Evolutionary conservation across 768 basidiomycete genomes (phyloP).

Genomic region (Suillus discolor): DNA sequence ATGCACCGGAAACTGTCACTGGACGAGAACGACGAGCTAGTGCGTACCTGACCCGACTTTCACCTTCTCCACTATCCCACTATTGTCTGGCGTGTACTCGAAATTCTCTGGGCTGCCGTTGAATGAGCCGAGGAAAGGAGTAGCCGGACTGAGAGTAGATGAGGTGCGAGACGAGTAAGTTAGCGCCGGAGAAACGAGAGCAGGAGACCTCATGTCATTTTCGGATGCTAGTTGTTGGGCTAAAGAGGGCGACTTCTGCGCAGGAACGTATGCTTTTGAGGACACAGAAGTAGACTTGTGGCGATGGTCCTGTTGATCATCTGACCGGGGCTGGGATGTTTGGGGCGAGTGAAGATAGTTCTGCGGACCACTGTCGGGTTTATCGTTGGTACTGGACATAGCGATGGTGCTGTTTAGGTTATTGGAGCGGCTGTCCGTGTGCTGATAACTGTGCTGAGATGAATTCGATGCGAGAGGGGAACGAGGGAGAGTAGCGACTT

Average conservation of each 20-base stretch:
- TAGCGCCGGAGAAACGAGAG: conserved; percentile 65
- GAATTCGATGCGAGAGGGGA: conserved; percentile 10
- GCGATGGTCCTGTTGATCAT: conserved; percentile 8
- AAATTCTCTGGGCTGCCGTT: conserved; percentile 32
- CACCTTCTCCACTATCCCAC: conserved; percentile 24
- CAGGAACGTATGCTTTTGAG: conserved; percentile 15
- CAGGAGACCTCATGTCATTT: conserved; percentile 47
- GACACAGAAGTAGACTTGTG: conserved; percentile 14
- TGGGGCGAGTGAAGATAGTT: conserved; percentile 29
- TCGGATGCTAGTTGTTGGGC: conserved; percentile 18
- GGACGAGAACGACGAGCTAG: neutral
- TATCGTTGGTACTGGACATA: conserved; percentile 20
- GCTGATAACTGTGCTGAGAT: conserved; percentile 16
- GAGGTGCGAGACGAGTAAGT: conserved; percentile 69
- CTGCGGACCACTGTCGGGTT: conserved; percentile 12
- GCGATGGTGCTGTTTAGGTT: conserved; percentile 26
- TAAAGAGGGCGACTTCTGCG: conserved; percentile 17
- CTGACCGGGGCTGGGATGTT: conserved; percentile 9
- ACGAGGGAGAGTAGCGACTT: conserved; percentile 8
- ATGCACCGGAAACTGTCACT: neutral
- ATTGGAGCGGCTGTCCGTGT: conserved; percentile 25
- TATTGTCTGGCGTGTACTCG: conserved; percentile 27
- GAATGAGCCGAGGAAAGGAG: conserved; percentile 67
- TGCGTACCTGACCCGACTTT: conserved; percentile 20
- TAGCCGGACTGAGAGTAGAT: conserved; percentile 69